These are phyloP conservation scores for Pistacia integerrima DNA, from an alignment of 345 rosid genomes.

Conservation along the genomic window DNA sequence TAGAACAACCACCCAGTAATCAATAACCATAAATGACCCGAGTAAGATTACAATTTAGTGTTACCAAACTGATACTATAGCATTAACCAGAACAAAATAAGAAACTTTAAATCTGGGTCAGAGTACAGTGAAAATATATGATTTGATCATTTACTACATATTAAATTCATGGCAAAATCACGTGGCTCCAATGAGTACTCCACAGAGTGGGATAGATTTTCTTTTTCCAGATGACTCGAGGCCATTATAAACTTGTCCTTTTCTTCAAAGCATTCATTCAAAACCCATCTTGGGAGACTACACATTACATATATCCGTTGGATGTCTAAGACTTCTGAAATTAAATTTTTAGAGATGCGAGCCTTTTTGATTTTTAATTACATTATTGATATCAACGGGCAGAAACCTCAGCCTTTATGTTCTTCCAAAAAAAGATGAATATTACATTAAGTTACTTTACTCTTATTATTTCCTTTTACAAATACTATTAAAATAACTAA, in stretches of 20 bases:
- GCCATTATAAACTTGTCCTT: not conserved
- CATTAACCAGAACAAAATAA: too few relatives aligned
- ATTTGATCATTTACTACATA: conserved; percentile 16
- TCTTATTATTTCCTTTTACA: too few relatives aligned
- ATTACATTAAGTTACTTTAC: too few relatives aligned
- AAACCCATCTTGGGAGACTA: not conserved
- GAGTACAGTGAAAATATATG: conserved; percentile 7
- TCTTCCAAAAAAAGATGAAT: too few relatives aligned
- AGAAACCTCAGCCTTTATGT: not conserved
- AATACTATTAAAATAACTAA: too few relatives aligned
- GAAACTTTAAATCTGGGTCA: not conserved
- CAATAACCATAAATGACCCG: too few relatives aligned
- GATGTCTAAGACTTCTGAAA: conserved; percentile 15
- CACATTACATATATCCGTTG: conserved; percentile 19
- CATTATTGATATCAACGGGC: conserved; percentile 2
- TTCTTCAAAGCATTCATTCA: not conserved
- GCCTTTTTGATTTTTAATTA: not conserved
- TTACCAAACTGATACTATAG: too few relatives aligned
- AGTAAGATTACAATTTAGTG: too few relatives aligned
- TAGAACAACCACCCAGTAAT: too few relatives aligned
- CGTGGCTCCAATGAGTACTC: conserved; percentile 26
- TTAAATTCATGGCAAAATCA: conserved; percentile 22
- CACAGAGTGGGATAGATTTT: not conserved
- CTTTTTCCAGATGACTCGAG: not conserved
- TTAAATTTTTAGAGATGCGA: conserved; percentile 14